phyloP scores from a whole-genome alignment of 495 filamentous ascomycete genomes.

The Rhypophila decipiens region DNA sequence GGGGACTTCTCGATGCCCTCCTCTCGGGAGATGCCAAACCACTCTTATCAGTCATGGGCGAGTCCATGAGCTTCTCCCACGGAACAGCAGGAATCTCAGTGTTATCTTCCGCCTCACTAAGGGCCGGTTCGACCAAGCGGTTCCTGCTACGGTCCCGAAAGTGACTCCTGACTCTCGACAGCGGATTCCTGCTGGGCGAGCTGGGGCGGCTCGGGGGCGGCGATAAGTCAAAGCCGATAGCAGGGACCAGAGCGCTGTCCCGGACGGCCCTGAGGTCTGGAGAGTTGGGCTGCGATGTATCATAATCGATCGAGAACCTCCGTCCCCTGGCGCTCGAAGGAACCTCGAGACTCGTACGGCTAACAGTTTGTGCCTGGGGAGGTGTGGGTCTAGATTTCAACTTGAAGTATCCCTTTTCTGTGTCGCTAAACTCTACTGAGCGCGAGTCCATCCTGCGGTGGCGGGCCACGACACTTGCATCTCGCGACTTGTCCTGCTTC shows the following conservation, averaged over 20 bases:
- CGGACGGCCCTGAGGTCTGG: slow-evolving; percentile 26
- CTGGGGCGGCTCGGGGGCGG: slow-evolving; percentile 32
- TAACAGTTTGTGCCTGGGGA: slow-evolving; percentile 18
- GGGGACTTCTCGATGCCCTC: slow-evolving; percentile 31
- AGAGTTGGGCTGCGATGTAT: slow-evolving; percentile 34
- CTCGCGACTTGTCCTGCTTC: slow-evolving; percentile 10
- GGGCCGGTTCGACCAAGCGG: slow-evolving; percentile 16
- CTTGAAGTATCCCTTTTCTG: slow-evolving; percentile 12
- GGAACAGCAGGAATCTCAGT: slow-evolving; percentile 12
- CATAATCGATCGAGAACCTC: slow-evolving; percentile 34
- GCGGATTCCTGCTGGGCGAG: slow-evolving; percentile 39
- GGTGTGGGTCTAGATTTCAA: slow-evolving; percentile 17
- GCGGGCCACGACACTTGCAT: slow-evolving; percentile 10
- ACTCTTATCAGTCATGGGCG: slow-evolving; percentile 19
- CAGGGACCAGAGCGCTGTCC: slow-evolving; percentile 26
- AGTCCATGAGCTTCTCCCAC: slow-evolving; percentile 12
- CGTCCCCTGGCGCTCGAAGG: slow-evolving; percentile 15
- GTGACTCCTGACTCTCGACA: slow-evolving; percentile 40
- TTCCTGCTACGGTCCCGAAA: slow-evolving; percentile 44
- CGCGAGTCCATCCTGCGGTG: slow-evolving; percentile 25
- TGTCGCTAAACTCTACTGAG: slow-evolving; percentile 29
- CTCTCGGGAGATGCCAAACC: slow-evolving; percentile 21
- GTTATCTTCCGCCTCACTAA: slow-evolving; percentile 17
- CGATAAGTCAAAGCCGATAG: slow-evolving; percentile 39
- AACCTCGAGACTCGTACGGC: slow-evolving; percentile 37